Percentiles rank a stretch among this genome's conserved stretches.
These are phyloP conservation scores for Sapria himalayana DNA, from an alignment of 345 rosid species.

Conservation along the genomic window DNA sequence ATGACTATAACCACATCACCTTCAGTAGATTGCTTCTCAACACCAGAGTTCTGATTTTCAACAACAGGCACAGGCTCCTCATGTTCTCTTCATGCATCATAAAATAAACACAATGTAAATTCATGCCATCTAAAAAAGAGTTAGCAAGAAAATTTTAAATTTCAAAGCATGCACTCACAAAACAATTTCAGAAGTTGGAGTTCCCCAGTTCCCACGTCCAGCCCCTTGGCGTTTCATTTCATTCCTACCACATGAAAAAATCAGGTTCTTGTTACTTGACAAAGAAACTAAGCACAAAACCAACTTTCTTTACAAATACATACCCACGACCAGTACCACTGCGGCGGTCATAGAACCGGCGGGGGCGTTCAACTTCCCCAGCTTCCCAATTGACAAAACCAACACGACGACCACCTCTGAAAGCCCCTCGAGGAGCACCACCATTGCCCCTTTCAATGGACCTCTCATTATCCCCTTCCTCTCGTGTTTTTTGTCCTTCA, in stretches of 20 bases:
- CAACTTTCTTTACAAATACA: conserved; percentile 8
- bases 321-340: conserved; percentile 97
- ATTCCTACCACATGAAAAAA: conserved; percentile 20
- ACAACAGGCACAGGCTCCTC: conserved; percentile 34
- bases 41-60: conserved; percentile 22
- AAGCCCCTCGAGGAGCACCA: conserved; percentile 42
- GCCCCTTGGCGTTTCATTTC: conserved; percentile 74
- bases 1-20: conserved; percentile 43
- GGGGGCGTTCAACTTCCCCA: conserved; percentile 57
- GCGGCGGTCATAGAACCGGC: conserved; percentile 52
- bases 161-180: conserved; percentile 23
- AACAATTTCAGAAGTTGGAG: conserved; percentile 48
- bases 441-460: conserved; percentile 29
- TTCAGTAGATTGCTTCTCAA: conserved; percentile 43
- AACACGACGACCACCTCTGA: conserved; percentile 66
- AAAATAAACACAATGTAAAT: background rate
- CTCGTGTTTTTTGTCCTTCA: conserved; percentile 38
- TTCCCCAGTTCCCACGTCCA: conserved; percentile 97
- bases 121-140: background rate
- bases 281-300: background rate
- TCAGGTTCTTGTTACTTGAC: background rate
- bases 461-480: conserved; percentile 45
- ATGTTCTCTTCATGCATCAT: conserved; percentile 23
- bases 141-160: background rate
- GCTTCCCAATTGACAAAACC: conserved; percentile 38